Conservation (phyloP, 805 yeast genomes). For the Saturnispora halmiae region DNA sequence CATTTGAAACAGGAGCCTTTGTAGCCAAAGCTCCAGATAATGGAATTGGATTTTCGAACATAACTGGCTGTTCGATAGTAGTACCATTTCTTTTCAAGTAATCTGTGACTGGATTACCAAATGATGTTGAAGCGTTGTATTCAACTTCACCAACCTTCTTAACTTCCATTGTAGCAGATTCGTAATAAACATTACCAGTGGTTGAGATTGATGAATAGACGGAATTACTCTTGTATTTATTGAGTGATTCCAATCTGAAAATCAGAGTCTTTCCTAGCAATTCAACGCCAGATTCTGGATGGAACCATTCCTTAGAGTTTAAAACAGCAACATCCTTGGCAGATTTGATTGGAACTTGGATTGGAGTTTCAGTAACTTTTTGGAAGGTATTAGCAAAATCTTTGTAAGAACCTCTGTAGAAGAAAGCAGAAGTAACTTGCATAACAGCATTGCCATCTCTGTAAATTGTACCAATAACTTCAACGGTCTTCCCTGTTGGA, state of each 20-base stretch:
- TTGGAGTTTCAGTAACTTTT: constrained; percentile 79
- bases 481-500: constrained; percentile 90
- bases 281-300: constrained; percentile 60
- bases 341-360: constrained; percentile 60
- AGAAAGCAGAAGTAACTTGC: constrained; percentile 92
- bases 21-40: constrained; percentile 55
- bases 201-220: constrained; percentile 76
- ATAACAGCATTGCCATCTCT: constrained; percentile 73
- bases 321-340: constrained; percentile 89
- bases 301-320: constrained; percentile 97
- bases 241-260: constrained; percentile 80
- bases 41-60: constrained; percentile 85
- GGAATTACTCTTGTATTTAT: constrained; percentile 66
- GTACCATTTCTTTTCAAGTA: constrained; percentile 86
- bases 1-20: constrained; percentile 92
- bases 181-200: constrained; percentile 75
- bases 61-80: constrained; percentile 87
- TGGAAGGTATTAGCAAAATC: constrained; percentile 92
- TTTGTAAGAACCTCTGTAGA: constrained; percentile 85
- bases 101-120: constrained; percentile 96
- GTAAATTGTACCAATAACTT: constrained; percentile 81
- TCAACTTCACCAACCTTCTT: constrained; percentile 70
- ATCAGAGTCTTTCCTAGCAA: constrained; percentile 72
- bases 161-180: constrained; percentile 86
- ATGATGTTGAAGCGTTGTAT: constrained; percentile 86